phyloP scores from a whole-genome alignment of 2,329 filamentous ascomycete genomes.

The Colletotrichum siamense region DNA sequence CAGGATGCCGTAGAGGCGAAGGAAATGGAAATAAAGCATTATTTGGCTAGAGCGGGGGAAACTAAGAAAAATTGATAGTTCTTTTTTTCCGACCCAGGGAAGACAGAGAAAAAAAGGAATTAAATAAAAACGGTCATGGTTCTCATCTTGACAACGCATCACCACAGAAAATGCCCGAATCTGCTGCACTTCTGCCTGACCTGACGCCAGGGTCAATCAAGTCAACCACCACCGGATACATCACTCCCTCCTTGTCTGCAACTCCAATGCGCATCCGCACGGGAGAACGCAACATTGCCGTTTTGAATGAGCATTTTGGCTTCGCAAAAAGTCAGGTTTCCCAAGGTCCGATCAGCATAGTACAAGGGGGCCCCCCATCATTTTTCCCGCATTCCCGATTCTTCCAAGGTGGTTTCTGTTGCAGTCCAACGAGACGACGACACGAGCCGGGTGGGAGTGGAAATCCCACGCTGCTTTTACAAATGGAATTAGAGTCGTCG shows the following conservation, averaged over 20 bases:
- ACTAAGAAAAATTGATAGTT: not conserved
- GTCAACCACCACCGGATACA: not conserved
- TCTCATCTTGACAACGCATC: conserved; percentile 56
- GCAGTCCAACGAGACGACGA: conserved; percentile 19
- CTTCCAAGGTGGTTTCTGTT: not conserved
- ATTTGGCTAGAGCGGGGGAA: not conserved
- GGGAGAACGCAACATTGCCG: not conserved
- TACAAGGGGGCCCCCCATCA: not conserved
- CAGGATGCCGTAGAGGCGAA: not conserved
- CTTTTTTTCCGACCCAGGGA: not conserved
- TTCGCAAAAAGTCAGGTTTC: not conserved
- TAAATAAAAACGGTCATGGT: not conserved
- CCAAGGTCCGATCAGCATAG: not conserved
- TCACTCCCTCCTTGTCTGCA: not conserved
- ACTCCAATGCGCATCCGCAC: not conserved
- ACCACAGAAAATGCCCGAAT: conserved; percentile 48
- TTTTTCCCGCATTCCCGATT: conserved; percentile 4
- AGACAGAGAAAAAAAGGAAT: conserved; percentile 24
- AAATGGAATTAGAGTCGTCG: not conserved
- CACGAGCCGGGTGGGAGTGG: conserved; percentile 14
- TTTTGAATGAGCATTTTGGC: not conserved
- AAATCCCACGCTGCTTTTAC: conserved; percentile 18
- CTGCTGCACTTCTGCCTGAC: conserved; percentile 54
- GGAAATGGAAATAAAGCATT: not conserved
- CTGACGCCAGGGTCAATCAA: conserved; percentile 24